phyloP scores from a whole-genome alignment of 768 basidiomycete species.

The Lentinula edodes region DNA sequence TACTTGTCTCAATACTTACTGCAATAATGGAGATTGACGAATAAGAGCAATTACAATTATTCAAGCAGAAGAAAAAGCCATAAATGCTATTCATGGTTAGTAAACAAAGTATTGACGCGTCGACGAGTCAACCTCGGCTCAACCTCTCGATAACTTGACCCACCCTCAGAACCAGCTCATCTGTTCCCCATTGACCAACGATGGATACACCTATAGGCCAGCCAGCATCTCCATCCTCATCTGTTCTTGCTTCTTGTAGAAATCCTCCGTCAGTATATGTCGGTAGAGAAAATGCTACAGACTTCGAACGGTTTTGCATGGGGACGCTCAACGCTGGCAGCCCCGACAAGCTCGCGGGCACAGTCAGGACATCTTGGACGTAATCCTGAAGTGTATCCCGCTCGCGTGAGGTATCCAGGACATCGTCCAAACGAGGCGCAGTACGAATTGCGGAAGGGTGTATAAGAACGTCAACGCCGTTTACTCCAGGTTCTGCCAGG shows the following conservation, averaged over 20 bases:
- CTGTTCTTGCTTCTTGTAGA: slow-evolving; percentile 18
- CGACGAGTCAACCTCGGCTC: background rate
- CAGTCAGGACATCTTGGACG: slow-evolving; percentile 87
- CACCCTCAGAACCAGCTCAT: slow-evolving; percentile 51
- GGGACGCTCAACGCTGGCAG: slow-evolving; percentile 81
- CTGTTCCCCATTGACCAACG: slow-evolving; percentile 85
- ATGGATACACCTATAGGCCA: slow-evolving; percentile 86
- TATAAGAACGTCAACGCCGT: slow-evolving; percentile 71
- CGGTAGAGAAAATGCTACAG: background rate
- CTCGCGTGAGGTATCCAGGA: slow-evolving; percentile 9
- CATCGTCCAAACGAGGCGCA: slow-evolving; percentile 53
- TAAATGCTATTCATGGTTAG: no score
- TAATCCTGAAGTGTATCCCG: slow-evolving; percentile 48
- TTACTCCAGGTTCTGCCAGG: background rate
- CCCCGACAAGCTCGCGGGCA: slow-evolving; percentile 88
- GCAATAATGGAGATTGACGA: no score
- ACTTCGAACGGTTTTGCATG: slow-evolving; percentile 4
- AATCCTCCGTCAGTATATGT: background rate
- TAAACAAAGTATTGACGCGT: no score
- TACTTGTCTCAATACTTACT: no score
- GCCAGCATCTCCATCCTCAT: slow-evolving; percentile 37
- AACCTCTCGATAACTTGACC: slow-evolving; percentile 32
- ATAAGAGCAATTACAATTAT: no score
- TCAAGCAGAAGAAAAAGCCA: no score
- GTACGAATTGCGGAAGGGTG: slow-evolving; percentile 87